Evolutionary conservation across 345 rosid species (phyloP).

Genomic region (Streptanthus diversifolius): DNA sequence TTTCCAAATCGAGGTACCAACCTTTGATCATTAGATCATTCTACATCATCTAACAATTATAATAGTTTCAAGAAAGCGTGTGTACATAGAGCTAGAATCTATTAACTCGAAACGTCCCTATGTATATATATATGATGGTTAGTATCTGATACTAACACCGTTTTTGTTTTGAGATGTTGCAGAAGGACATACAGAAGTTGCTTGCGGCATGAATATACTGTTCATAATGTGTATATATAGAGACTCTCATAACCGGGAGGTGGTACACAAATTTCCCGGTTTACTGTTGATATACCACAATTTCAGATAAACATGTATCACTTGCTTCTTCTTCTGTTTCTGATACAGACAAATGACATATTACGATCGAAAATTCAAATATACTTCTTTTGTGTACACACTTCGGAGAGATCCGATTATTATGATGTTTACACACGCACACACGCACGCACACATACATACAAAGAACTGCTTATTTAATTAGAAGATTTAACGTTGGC

Average conservation of each 20-base stretch:
- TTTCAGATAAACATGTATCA: not conserved
- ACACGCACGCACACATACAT: not conserved
- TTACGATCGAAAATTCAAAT: not conserved
- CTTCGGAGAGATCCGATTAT: not conserved
- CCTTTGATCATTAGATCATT: not conserved
- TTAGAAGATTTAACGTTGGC: slow-evolving; percentile 8
- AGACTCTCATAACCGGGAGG: not conserved
- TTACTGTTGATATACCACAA: slow-evolving; percentile 7
- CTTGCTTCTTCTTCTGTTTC: not conserved
- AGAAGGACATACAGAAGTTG: slow-evolving; percentile 29
- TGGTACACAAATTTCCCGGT: not conserved
- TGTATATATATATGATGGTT: too few species aligned
- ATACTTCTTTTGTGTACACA: not conserved
- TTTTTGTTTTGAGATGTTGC: not conserved
- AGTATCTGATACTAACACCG: not conserved
- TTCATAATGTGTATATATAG: not conserved
- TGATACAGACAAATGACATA: not conserved
- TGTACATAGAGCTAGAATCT: not conserved
- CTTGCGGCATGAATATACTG: not conserved
- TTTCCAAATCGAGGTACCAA: slow-evolving; percentile 75
- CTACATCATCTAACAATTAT: not conserved
- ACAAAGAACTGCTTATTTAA: not conserved
- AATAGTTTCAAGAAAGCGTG: not conserved
- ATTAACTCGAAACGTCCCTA: not conserved
- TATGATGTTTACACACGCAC: not conserved